These are phyloP conservation scores for Escovopsis weberi DNA, from an alignment of 2,329 filamentous ascomycete genomes.

Conservation along the genomic window DNA sequence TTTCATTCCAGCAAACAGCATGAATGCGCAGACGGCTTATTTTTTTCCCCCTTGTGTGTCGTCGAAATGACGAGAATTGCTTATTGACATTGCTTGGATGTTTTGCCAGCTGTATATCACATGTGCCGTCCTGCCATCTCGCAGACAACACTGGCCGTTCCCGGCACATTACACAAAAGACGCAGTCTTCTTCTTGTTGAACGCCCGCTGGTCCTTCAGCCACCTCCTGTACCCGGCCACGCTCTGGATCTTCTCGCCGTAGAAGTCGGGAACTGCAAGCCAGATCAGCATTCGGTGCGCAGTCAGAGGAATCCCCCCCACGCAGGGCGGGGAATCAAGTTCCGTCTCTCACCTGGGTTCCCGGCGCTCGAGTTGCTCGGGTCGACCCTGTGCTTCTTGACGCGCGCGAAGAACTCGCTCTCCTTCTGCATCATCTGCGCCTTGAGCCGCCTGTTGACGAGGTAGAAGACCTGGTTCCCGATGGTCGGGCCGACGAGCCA, in stretches of 20 bases:
- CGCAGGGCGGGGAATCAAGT: constrained; percentile 7
- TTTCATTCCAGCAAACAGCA: not conserved
- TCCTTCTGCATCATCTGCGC: constrained; percentile 75
- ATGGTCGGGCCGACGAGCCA: constrained; percentile 80
- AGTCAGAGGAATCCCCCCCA: not conserved
- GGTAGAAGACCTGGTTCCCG: constrained; percentile 66
- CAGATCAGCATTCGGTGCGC: not conserved
- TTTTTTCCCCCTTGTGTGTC: constrained; percentile 2
- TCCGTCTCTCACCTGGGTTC: constrained; percentile 49
- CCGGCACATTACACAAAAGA: constrained; percentile 37
- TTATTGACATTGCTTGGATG: no score
- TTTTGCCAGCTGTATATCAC: no score
- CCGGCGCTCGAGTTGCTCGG: constrained; percentile 76
- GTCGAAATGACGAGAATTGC: no score
- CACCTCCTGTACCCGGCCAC: constrained; percentile 84
- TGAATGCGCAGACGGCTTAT: not conserved
- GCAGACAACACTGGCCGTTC: not conserved
- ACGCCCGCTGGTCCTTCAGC: constrained; percentile 94
- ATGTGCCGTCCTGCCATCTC: constrained; percentile 2
- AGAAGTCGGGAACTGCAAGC: constrained; percentile 71
- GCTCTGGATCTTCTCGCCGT: constrained; percentile 95
- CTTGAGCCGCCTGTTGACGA: constrained; percentile 57
- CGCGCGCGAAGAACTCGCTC: constrained; percentile 78
- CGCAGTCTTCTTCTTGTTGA: constrained; percentile 83
- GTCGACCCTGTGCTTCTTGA: constrained; percentile 87